Evolutionary conservation across 2,329 filamentous ascomycete species (phyloP).

Genomic region (Arthroderma sp.): DNA sequence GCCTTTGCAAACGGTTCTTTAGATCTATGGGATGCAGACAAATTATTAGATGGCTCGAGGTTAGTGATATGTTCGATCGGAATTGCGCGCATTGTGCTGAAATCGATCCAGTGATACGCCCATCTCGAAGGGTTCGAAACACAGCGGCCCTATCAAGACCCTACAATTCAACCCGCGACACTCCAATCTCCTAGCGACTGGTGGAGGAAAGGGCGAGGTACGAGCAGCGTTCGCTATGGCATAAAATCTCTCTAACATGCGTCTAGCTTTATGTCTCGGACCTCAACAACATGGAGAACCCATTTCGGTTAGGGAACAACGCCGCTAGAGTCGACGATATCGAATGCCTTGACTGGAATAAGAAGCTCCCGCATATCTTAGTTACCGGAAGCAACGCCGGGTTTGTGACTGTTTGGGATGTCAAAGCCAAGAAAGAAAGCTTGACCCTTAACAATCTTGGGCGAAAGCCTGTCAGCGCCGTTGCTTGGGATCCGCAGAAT

Average conservation of each 20-base stretch:
- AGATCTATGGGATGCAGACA: constrained; percentile 83
- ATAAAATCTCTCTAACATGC: constrained; percentile 3
- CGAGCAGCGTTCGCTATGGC: not conserved
- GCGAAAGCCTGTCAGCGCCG: constrained; percentile 83
- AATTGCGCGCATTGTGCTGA: constrained; percentile 2
- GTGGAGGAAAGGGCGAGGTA: constrained; percentile 79
- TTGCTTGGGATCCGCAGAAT: constrained; percentile 94
- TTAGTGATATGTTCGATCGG: constrained; percentile 17
- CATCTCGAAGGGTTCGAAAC: constrained; percentile 76
- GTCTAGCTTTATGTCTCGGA: constrained; percentile 74
- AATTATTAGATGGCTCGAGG: constrained; percentile 42
- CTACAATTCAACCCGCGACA: constrained; percentile 93
- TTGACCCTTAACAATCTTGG: constrained; percentile 81
- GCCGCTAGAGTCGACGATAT: constrained; percentile 88
- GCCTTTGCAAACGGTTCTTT: constrained; percentile 89
- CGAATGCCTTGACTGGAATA: constrained; percentile 96
- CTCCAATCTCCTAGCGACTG: constrained; percentile 81
- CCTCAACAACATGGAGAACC: constrained; percentile 73
- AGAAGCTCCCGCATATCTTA: constrained; percentile 90
- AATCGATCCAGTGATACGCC: constrained; percentile 48
- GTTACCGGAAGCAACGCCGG: constrained; percentile 87
- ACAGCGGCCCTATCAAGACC: constrained; percentile 83
- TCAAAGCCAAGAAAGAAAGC: constrained; percentile 95
- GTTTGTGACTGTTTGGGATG: constrained; percentile 96
- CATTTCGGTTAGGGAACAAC: constrained; percentile 76